Conservation (phyloP, 306 rosid genomes). For the Lithocarpus polystachyus region DNA sequence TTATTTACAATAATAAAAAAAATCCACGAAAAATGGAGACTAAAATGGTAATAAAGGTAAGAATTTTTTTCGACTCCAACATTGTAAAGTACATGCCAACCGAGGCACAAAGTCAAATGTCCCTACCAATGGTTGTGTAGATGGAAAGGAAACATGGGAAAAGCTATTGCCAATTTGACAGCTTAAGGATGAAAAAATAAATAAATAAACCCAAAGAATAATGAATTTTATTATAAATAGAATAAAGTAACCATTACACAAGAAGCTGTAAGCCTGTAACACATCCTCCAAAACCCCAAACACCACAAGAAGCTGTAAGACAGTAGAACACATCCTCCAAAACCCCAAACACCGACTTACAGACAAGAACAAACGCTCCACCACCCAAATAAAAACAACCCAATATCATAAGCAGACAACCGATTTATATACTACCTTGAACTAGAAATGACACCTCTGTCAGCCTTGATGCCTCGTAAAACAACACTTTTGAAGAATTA, state of each 20-base stretch:
- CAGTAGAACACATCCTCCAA: slow-evolving; percentile 2
- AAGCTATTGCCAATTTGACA: background rate
- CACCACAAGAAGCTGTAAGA: slow-evolving; percentile 16
- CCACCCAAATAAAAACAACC: slow-evolving; percentile 29
- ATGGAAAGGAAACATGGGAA: too few species aligned
- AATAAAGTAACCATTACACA: slow-evolving; percentile 16
- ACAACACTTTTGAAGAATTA: slow-evolving; percentile 16
- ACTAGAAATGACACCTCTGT: slow-evolving; percentile 19
- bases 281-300: slow-evolving; percentile 30
- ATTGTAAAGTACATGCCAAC: too few species aligned
- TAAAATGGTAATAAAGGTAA: too few species aligned
- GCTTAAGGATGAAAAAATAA: background rate
- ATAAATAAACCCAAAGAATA: slow-evolving; percentile 33
- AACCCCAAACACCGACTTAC: slow-evolving; percentile 36
- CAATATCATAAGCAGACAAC: slow-evolving; percentile 21
- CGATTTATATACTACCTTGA: slow-evolving; percentile 23
- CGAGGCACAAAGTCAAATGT: too few species aligned
- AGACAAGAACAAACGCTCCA: slow-evolving; percentile 20
- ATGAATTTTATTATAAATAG: slow-evolving; percentile 30
- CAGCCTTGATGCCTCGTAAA: slow-evolving; percentile 30
- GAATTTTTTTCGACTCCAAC: too few species aligned
- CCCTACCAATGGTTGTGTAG: too few species aligned
- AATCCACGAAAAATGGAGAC: too few species aligned
- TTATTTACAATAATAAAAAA: too few species aligned
- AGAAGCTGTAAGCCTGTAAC: slow-evolving; percentile 15